Conservation (phyloP, 139 green algal genomes). For the Micromonas pusilla region DNA sequence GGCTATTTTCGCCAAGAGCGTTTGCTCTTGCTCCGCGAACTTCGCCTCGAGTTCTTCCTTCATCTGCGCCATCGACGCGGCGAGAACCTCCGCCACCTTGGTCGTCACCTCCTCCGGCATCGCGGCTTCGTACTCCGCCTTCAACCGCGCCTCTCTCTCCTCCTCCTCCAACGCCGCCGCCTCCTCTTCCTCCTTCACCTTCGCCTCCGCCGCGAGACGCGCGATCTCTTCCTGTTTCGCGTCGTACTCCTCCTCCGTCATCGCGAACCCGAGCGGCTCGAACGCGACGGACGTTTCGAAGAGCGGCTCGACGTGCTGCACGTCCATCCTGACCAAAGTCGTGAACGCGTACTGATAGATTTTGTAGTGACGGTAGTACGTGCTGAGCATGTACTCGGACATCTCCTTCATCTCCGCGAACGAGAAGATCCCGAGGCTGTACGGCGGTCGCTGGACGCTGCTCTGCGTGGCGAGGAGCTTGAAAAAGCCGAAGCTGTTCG, state of each 20-base stretch:
- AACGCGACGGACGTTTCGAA: neutral
- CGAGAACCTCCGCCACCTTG: conserved; percentile 31
- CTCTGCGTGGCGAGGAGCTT: conserved; percentile 49
- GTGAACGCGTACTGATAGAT: conserved; percentile 56
- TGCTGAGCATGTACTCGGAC: conserved; percentile 51
- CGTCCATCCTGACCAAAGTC: conserved; percentile 35
- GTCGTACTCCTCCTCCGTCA: conserved; percentile 12
- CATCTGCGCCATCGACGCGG: conserved; percentile 34
- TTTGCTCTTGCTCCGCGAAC: conserved; percentile 41
- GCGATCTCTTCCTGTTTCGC: conserved; percentile 27
- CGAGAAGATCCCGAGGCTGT: conserved; percentile 55
- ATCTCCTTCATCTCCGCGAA: conserved; percentile 44
- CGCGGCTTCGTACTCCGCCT: conserved; percentile 48
- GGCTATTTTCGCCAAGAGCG: conserved; percentile 40
- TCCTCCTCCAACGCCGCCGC: conserved; percentile 35
- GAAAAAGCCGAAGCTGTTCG: conserved; percentile 48
- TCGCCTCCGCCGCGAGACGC: conserved; percentile 27
- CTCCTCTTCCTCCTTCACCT: conserved; percentile 29
- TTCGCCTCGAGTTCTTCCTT: conserved; percentile 44
- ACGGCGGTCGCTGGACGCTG: conserved; percentile 59
- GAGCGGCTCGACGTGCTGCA: neutral
- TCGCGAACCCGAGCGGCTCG: conserved; percentile 2
- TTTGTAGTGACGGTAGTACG: conserved; percentile 68
- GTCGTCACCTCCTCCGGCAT: conserved; percentile 52
- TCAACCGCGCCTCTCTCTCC: conserved; percentile 32